Evolutionary conservation across 2,329 filamentous ascomycete species (phyloP), one percentile per base, ranked within the genome.

Genomic region (Byssoonygena ceratinophila): DNA sequence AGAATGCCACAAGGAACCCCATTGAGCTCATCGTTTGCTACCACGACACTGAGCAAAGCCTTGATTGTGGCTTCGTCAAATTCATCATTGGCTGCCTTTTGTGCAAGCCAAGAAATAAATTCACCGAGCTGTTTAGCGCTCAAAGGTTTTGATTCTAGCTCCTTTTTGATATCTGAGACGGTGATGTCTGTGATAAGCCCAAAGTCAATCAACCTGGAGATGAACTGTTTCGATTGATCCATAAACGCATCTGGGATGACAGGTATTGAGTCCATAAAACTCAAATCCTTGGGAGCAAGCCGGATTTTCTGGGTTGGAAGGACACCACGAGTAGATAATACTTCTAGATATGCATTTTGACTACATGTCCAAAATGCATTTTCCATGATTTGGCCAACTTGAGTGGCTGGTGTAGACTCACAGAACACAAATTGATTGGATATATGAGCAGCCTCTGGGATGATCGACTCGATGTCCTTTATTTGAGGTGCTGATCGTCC

Each of bases 311-410:
- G 81, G 32, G 86, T 94, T n/a, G 85, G 81, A 51, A 96, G 75
- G 5, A 98, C 83, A 52, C 94, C 94, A 54, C 84, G 81, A 18
- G 85, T 94, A 1, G 90, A 96, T 58, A 94, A 82, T 5, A 96
- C 79, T 62, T 96, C 90, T 53, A 97, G 88, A 0, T 81, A 84
- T 1, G 87, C 82, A 57, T 84, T 84, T 64, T 81, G 84, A 63
- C 86, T 92, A 57, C 87, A 90, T 32, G 82, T 94, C 92, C 92
- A 98, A 65, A 98, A 98, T 0, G 89, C 87, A 68, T 96, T 87
- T 63, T 96, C 90, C 50, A 98, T 87, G 56, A 87, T 84, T 63
- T 88, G 82, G 0, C 89, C 87, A 18, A 97, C 85, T 55, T 86
- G 78, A 0, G 79, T 78, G 56, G 86, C 94, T 1, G 92, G 92